Evolutionary conservation across 225 moss, liverwort and hornwort genomes (phyloP).

Genomic region (Marchantia polymorpha): DNA sequence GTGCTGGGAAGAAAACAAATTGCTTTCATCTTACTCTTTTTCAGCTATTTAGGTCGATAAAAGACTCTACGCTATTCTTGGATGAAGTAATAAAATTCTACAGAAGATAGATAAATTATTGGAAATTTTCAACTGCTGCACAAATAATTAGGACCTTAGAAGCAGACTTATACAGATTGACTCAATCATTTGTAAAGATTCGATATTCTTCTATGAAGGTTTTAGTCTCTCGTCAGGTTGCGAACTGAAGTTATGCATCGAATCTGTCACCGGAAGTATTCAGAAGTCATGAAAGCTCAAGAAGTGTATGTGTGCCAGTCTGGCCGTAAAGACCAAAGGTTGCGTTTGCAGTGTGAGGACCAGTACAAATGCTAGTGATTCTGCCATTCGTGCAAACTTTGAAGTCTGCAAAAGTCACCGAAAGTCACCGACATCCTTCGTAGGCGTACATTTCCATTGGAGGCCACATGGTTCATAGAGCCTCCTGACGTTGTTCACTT

Average conservation of each 20-base stretch:
- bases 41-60: background rate
- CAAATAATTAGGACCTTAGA: background rate
- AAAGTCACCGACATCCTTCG: too few relatives aligned
- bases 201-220: background rate
- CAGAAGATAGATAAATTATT: background rate
- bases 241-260: background rate
- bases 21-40: background rate
- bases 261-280: too few relatives aligned
- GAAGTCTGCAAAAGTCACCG: too few relatives aligned
- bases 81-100: background rate
- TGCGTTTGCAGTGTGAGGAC: too few relatives aligned
- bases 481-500: too few relatives aligned
- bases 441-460: too few relatives aligned
- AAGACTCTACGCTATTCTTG: background rate
- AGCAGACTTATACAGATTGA: background rate
- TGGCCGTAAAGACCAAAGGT: too few relatives aligned
- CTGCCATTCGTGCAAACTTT: too few relatives aligned
- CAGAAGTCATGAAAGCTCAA: too few relatives aligned
- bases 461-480: too few relatives aligned
- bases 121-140: background rate
- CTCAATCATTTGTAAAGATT: constrained; percentile 8
- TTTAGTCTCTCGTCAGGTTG: background rate
- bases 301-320: too few relatives aligned
- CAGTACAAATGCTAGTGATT: too few relatives aligned
- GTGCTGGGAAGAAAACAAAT: background rate